These are phyloP conservation scores for Solanum chmielewskii DNA, from an alignment of 257 asterid species.

Conservation along the genomic window DNA sequence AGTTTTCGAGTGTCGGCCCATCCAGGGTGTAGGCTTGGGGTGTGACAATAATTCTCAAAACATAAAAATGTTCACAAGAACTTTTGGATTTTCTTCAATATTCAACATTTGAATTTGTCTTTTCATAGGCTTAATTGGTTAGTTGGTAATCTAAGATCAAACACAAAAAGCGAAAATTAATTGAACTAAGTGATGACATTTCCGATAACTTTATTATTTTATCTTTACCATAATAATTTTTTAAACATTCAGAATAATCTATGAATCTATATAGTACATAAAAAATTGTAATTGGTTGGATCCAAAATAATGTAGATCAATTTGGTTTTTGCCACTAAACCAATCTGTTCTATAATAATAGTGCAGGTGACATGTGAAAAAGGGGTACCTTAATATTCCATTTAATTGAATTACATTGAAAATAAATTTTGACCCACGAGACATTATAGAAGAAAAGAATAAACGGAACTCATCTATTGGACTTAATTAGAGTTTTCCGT, in stretches of 20 bases:
- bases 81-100: not conserved
- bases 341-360: not conserved
- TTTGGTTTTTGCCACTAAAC: not conserved
- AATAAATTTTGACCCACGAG: not conserved
- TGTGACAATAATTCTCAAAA: not conserved
- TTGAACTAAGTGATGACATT: not conserved
- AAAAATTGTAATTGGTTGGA: too few relatives aligned
- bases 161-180: not conserved
- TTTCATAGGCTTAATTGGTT: not conserved
- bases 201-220: not conserved
- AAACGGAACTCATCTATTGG: not conserved
- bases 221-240: not conserved
- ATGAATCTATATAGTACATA: not conserved
- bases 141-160: not conserved
- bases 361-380: not conserved
- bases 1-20: too few relatives aligned
- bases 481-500: not conserved
- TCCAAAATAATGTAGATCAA: too few relatives aligned
- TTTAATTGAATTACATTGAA: not conserved
- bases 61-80: constrained; percentile 1
- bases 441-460: not conserved
- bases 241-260: not conserved
- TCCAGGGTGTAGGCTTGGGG: too few relatives aligned
- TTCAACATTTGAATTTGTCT: not conserved
- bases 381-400: not conserved